Percentiles rank a stretch among this genome's conserved stretches.
phyloP scores from a whole-genome alignment of 148 eudicot genomes.

The Tetragonia tetragonoides region DNA sequence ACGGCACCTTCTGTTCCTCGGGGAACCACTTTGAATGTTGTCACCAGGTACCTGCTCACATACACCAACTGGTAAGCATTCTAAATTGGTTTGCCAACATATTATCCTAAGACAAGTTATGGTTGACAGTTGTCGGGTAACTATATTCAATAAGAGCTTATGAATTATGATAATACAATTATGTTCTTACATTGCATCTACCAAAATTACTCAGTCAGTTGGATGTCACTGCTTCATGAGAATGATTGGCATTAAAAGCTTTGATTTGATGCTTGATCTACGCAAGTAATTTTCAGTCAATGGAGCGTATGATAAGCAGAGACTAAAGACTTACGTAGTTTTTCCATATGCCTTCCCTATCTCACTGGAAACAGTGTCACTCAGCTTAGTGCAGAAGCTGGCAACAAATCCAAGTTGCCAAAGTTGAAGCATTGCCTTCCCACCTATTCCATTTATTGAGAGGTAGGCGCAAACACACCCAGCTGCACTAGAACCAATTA shows the following conservation, averaged over 20 bases:
- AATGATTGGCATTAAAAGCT: neutral
- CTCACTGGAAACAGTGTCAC: conserved; percentile 96
- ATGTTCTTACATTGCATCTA: neutral
- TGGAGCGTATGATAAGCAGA: neutral
- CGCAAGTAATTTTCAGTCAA: neutral
- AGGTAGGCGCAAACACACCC: conserved; percentile 92
- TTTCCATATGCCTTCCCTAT: conserved; percentile 96
- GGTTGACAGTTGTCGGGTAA: neutral
- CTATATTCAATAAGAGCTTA: neutral
- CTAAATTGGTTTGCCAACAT: neutral
- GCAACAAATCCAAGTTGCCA: conserved; percentile 96
- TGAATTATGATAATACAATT: neutral
- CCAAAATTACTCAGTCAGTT: neutral
- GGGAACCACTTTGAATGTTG: conserved; percentile 87
- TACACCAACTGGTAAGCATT: neutral
- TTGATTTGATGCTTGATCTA: neutral
- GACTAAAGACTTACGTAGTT: conserved; percentile 60
- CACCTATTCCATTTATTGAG: conserved; percentile 71
- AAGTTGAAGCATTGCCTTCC: conserved; percentile 54
- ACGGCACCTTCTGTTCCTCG: conserved; percentile 97
- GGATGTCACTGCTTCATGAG: neutral
- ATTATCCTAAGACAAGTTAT: neutral
- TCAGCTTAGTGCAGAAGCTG: conserved; percentile 90
- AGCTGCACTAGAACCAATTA: conserved; percentile 97
- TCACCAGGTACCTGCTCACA: conserved; percentile 71